phyloP scores from a whole-genome alignment of 768 basidiomycete genomes.

The Boletus subparvulus region DNA sequence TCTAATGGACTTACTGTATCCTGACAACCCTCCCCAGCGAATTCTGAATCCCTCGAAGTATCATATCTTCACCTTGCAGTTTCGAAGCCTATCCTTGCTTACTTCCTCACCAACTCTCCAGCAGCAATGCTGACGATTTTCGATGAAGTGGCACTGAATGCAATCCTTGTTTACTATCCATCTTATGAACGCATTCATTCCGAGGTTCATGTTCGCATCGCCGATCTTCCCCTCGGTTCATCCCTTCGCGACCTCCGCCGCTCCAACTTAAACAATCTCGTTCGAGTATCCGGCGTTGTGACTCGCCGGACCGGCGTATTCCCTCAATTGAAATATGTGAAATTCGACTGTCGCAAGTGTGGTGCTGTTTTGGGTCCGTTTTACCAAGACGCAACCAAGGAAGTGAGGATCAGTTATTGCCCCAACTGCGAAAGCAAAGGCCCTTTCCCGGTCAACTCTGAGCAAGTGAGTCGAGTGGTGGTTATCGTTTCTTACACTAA shows the following conservation, averaged over 20 bases:
- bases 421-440: conserved; percentile 93
- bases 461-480: conserved; percentile 61
- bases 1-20: conserved; percentile 2
- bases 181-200: conserved; percentile 96
- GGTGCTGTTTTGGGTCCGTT: conserved; percentile 94
- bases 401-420: conserved; percentile 93
- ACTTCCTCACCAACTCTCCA: conserved; percentile 95
- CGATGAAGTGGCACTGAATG: conserved; percentile 91
- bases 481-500: background rate
- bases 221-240: conserved; percentile 85
- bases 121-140: conserved; percentile 91
- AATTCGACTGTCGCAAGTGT: conserved; percentile 96
- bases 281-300: conserved; percentile 94
- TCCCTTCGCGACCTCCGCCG: conserved; percentile 94
- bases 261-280: conserved; percentile 89
- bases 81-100: conserved; percentile 93
- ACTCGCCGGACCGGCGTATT: conserved; percentile 95
- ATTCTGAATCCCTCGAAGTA: conserved; percentile 96
- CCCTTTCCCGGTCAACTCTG: conserved; percentile 94
- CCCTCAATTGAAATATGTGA: conserved; percentile 99
- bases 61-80: conserved; percentile 93
- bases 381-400: conserved; percentile 94
- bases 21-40: conserved; percentile 52
- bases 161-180: conserved; percentile 94
- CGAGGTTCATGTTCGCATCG: conserved; percentile 96